Base-by-base conservation (phyloP, 2,329 filamentous ascomycete genomes). In the Huntiella bhutanensis region DNA sequence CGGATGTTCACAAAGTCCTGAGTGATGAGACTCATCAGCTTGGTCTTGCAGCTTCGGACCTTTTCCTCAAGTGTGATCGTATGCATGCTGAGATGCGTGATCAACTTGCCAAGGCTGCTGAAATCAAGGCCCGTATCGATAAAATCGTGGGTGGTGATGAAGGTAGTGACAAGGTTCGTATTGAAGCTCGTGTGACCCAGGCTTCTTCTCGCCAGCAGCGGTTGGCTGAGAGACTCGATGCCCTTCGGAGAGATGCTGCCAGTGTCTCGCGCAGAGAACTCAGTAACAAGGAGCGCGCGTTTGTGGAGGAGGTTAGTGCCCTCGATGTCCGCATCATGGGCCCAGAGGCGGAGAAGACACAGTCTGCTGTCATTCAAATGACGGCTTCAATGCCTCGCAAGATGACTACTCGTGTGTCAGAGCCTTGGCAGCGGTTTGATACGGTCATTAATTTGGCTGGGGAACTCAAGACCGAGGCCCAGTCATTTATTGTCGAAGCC, bases 1-100 rank as follows among this genome's bases (percentile, higher is more conserved):
- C 79, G 22, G 75, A 82, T 49, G 75, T 76, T 0, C 82, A 88
- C 58, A 76, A 80, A 55, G 65, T 82, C 4, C 65, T 87, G 4
- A 75, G 75, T 51, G 69, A 71, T 7, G 80, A 87, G 59, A 84
- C 80, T 0, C 68, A 80, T 53, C 68, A 67, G 8, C 67, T 87
- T 8, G 80, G 80, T 12, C 64, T 72, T 38, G 81, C 79, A 1
- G 81, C 79, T 1, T 73, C 80, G 1, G 80, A 85, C 54, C 65
- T 87, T 4, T 87, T 86, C 61, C 68, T 77, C 19, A 70, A 77
- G 46, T 83, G 80, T 51, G 71, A 80, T 53, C 68, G 75, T 40
- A 66, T 87, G 19, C 76, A 80, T 54, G 64, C 67, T 13, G 80
- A 86, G 55, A 67, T 86, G 37, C 67, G 65, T 52, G 72, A 77